These are phyloP conservation scores for Chlorella sp. DNA, from an alignment of 139 green algal genomes.

Conservation along the genomic window DNA sequence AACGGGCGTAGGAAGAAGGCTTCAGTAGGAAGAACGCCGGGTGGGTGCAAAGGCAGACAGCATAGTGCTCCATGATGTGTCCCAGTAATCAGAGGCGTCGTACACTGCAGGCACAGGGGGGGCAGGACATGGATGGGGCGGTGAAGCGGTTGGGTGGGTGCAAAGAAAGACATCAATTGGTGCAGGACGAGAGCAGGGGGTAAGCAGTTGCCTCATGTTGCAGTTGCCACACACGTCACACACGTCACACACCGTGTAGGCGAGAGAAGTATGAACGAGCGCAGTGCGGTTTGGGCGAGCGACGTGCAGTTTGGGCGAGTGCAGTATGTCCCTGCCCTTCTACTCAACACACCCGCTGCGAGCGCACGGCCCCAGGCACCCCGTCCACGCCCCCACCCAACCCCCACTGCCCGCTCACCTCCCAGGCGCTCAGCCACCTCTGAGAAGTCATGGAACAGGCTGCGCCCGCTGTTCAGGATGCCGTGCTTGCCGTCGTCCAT, in stretches of 20 bases:
- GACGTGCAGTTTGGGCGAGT: too few relatives aligned
- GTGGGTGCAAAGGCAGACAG: too few relatives aligned
- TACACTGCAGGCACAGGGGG: constrained; percentile 59
- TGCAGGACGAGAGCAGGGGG: not conserved
- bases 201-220: too few relatives aligned
- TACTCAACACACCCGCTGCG: too few relatives aligned
- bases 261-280: too few relatives aligned
- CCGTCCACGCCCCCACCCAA: too few relatives aligned
- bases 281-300: too few relatives aligned
- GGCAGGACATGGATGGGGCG: not conserved
- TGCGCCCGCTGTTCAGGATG: constrained; percentile 63
- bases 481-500: constrained; percentile 92
- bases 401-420: not conserved
- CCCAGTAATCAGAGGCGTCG: constrained; percentile 79
- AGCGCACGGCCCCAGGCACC: too few relatives aligned
- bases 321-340: too few relatives aligned
- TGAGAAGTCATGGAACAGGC: constrained; percentile 96
- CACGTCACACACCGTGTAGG: too few relatives aligned
- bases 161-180: not conserved
- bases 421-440: constrained; percentile 83
- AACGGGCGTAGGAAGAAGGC: not conserved
- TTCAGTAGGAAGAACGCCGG: not conserved
- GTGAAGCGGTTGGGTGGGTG: too few relatives aligned
- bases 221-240: too few relatives aligned
- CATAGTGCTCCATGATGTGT: constrained; percentile 41